These are phyloP conservation scores for Klebsormidium nitens DNA, from an alignment of 139 green algal genomes.

Conservation along the genomic window DNA sequence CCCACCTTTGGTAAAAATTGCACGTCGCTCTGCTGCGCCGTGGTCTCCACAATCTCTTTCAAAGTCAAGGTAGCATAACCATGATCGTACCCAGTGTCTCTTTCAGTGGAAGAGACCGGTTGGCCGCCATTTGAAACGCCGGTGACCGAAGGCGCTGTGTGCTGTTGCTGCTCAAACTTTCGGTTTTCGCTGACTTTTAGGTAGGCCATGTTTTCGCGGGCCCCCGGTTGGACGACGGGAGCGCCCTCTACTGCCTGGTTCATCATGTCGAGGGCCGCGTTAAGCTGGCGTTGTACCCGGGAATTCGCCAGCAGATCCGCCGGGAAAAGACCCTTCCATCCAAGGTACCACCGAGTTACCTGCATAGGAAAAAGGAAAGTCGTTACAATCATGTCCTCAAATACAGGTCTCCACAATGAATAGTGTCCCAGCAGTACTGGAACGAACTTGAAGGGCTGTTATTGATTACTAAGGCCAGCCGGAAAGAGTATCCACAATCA, in stretches of 20 bases:
- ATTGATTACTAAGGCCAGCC: no score
- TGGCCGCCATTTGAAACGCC: not conserved
- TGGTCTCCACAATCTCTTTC: conserved; percentile 60
- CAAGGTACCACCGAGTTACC: conserved; percentile 87
- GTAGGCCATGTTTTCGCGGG: conserved; percentile 19
- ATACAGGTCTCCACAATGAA: no score
- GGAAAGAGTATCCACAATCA: no score
- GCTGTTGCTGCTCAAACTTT: conserved; percentile 14
- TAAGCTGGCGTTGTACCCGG: conserved; percentile 67
- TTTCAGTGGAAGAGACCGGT: conserved; percentile 11
- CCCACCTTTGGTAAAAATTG: conserved; percentile 85
- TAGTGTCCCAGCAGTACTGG: no score
- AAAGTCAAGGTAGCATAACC: conserved; percentile 13
- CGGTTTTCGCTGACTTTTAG: conserved; percentile 29
- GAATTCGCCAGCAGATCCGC: conserved; percentile 64
- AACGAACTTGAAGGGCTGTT: no score
- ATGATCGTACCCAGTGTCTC: not conserved
- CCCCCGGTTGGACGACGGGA: conserved; percentile 22
- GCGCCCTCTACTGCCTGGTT: conserved; percentile 55
- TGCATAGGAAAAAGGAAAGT: no score
- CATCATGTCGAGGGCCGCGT: conserved; percentile 79
- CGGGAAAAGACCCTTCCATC: conserved; percentile 75
- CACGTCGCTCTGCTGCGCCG: conserved; percentile 74
- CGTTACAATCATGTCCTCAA: no score
- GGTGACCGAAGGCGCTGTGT: not conserved